phyloP scores from a whole-genome alignment of 176 grass and related monocot genomes.

The Oryza brachyantha region DNA sequence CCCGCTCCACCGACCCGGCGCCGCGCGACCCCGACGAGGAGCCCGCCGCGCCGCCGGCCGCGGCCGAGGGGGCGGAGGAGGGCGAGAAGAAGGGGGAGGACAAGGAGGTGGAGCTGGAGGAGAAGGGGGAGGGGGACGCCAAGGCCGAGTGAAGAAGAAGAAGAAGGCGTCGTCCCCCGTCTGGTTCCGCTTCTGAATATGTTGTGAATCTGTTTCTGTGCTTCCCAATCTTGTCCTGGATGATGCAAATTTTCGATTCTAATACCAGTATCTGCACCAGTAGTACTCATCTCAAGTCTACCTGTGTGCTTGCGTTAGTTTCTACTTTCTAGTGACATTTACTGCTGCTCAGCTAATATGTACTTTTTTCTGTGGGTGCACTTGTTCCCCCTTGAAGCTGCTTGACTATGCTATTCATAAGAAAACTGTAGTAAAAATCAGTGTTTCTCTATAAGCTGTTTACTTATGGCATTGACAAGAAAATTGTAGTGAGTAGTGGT shows the following conservation, averaged over 20 bases:
- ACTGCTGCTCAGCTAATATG: not conserved
- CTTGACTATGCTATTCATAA: slow-evolving; percentile 9
- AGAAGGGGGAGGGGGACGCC: slow-evolving; percentile 30
- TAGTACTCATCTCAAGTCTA: not conserved
- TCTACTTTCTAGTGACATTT: slow-evolving; percentile 12
- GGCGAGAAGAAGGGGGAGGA: slow-evolving; percentile 21
- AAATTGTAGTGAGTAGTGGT: not conserved
- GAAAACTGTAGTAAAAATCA: not conserved
- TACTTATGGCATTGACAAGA: not conserved
- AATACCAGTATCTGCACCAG: slow-evolving; percentile 3
- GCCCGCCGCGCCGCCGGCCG: slow-evolving; percentile 29
- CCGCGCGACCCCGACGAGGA: slow-evolving; percentile 54
- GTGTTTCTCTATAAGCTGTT: not conserved
- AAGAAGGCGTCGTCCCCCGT: not conserved
- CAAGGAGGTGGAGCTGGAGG: slow-evolving; percentile 20
- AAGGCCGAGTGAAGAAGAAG: slow-evolving; percentile 42
- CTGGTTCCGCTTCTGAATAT: slow-evolving; percentile 20
- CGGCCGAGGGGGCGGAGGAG: slow-evolving; percentile 9
- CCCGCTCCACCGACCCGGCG: slow-evolving; percentile 46
- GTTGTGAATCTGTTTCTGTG: slow-evolving; percentile 28
- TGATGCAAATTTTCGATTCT: slow-evolving; percentile 34
- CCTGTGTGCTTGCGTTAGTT: not conserved
- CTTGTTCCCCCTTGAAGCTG: not conserved
- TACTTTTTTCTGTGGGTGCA: not conserved
- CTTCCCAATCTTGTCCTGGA: slow-evolving; percentile 27